Percentiles rank a stretch among this genome's conserved stretches.
Evolutionary conservation across 2,329 filamentous ascomycete genomes (phyloP).

Genomic region (Leptographium lundbergii): DNA sequence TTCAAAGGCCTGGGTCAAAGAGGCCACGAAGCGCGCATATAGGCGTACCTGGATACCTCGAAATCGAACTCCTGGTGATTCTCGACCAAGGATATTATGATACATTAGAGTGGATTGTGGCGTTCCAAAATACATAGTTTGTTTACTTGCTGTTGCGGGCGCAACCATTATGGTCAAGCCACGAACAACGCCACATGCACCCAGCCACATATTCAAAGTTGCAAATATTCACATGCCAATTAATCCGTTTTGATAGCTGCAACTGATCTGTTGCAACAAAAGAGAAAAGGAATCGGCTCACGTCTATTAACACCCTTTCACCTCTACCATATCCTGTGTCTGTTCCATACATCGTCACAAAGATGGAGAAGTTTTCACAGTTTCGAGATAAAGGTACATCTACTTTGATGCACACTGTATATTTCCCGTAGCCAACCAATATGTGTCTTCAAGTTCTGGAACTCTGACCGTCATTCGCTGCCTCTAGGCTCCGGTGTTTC

Average conservation of each 20-base stretch:
- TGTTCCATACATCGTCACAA: neutral
- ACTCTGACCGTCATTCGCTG: neutral
- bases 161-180: conserved; percentile 1
- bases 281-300: neutral
- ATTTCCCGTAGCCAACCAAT: no score
- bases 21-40: neutral
- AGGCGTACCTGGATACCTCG: neutral
- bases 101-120: neutral
- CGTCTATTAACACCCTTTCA: neutral
- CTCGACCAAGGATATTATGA: neutral
- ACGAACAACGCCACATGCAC: neutral
- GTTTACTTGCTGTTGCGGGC: conserved; percentile 11
- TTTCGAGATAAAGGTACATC: conserved; percentile 72
- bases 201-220: neutral
- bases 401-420: neutral
- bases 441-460: neutral
- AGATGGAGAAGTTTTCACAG: conserved; percentile 94
- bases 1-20: no score
- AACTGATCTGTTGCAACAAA: neutral
- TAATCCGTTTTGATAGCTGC: neutral
- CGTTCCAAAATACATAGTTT: conserved; percentile 1
- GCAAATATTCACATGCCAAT: conserved; percentile 5
- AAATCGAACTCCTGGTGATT: neutral
- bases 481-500: conserved; percentile 78
- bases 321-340: neutral